Evolutionary conservation across 805 yeast species (phyloP).

Genomic region (Zygosaccharomyces kombuchaensis): DNA sequence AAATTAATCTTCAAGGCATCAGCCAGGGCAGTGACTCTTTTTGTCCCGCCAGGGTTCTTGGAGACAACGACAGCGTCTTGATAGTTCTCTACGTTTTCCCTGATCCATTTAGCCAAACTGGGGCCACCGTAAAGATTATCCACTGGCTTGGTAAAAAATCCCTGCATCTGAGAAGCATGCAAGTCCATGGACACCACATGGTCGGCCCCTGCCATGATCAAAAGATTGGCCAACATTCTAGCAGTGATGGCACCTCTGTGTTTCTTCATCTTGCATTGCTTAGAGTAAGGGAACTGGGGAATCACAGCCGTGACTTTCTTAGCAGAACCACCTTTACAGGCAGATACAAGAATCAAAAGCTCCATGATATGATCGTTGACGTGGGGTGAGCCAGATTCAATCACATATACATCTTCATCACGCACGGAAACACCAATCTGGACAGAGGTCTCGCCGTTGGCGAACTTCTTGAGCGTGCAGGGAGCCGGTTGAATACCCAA

Average conservation of each 20-base stretch:
- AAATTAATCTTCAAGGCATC: conserved; percentile 92
- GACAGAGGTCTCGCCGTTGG: conserved; percentile 96
- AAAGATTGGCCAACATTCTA: conserved; percentile 90
- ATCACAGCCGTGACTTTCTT: conserved; percentile 91
- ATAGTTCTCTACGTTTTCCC: conserved; percentile 82
- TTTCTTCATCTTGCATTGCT: conserved; percentile 97
- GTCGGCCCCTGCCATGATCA: conserved; percentile 98
- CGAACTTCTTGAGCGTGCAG: conserved; percentile 82
- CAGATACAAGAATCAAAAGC: conserved; percentile 83
- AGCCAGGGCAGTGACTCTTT: conserved; percentile 96
- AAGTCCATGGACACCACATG: conserved; percentile 97
- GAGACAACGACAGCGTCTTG: conserved; percentile 91
- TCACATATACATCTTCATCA: conserved; percentile 93
- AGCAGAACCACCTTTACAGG: conserved; percentile 98
- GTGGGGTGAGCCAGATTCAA: conserved; percentile 85
- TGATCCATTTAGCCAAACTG: conserved; percentile 92
- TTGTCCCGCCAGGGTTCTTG: conserved; percentile 99
- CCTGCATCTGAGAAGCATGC: conserved; percentile 98
- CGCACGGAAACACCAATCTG: conserved; percentile 92
- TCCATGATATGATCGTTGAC: conserved; percentile 96
- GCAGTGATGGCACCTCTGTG: conserved; percentile 99
- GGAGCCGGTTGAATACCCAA: conserved; percentile 94
- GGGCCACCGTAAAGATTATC: conserved; percentile 97
- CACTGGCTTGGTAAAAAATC: conserved; percentile 94
- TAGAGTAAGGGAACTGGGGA: conserved; percentile 96